These are phyloP conservation scores for Rhizopogon salebrosus DNA, from an alignment of 768 basidiomycete genomes.

Conservation along the genomic window DNA sequence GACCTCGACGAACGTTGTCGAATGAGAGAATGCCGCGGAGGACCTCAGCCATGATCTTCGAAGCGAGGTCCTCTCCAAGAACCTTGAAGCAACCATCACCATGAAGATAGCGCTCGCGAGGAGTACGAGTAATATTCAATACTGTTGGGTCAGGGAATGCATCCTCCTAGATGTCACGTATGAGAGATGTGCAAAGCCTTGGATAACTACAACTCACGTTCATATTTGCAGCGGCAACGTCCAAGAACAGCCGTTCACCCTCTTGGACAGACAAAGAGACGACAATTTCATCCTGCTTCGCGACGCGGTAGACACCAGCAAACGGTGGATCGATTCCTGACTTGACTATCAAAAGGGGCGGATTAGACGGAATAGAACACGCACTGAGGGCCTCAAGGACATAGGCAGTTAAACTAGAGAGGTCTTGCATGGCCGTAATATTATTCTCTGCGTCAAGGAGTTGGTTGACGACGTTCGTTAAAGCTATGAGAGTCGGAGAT, in stretches of 20 bases:
- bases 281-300: slow-evolving; percentile 39
- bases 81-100: slow-evolving; percentile 45
- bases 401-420: slow-evolving; percentile 45
- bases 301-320: slow-evolving; percentile 59
- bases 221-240: slow-evolving; percentile 50
- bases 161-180: slow-evolving; percentile 31
- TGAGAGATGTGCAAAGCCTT: not conserved
- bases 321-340: slow-evolving; percentile 71
- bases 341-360: slow-evolving; percentile 2
- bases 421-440: slow-evolving; percentile 27
- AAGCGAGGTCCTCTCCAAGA: slow-evolving; percentile 49
- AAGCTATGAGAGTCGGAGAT: slow-evolving; percentile 31
- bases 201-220: slow-evolving; percentile 43
- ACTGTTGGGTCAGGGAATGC: slow-evolving; percentile 44
- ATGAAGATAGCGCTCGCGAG: slow-evolving; percentile 41
- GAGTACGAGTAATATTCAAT: slow-evolving; percentile 40
- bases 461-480: slow-evolving; percentile 62
- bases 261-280: slow-evolving; percentile 38
- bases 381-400: slow-evolving; percentile 66
- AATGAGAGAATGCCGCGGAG: slow-evolving; percentile 58
- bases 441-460: slow-evolving; percentile 48
- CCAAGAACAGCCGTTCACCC: slow-evolving; percentile 55
- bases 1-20: slow-evolving; percentile 57
- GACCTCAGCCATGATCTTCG: slow-evolving; percentile 56
- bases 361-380: slow-evolving; percentile 20